Base-by-base conservation (phyloP, 495 filamentous ascomycete genomes). In the Viridothelium virens region DNA sequence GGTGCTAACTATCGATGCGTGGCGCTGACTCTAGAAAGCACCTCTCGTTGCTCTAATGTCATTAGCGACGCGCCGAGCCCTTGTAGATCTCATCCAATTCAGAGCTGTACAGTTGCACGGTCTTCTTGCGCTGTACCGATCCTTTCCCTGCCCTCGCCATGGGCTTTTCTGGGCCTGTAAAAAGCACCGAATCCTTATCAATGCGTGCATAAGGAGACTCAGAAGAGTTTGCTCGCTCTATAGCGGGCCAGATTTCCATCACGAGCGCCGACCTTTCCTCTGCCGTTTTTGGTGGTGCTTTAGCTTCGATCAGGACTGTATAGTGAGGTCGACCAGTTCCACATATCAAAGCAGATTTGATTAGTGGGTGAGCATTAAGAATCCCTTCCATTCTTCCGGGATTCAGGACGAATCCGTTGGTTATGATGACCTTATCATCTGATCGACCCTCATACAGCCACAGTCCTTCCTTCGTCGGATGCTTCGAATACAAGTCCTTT, bases 381-480 rank as follows among this genome's bases (percentile, higher is more conserved):
- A 36, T 59, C 3, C 53, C 53, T 14, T 59, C 53, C 25, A 59
- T 59, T 5, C 31, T 36, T 1, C 53, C 6, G 10, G 53, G 53
- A 18, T 59, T 33, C 3, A 59, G n/a, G 3, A 34, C 36, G 25
- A 34, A 9, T 9, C 53, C 53, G 1, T 9, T 36, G 25, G n/a
- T 34, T 9, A 36, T 33, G 18, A 59, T 18, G 53, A 59, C 31
- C 11, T 9, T 34, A 14, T 59, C 53, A 18, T 59, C 53, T 3
- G 53, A 3, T 4, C 53, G 31, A 6, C 53, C 53, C 18, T 59
- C 53, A 31, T 59, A 59, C 7, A 59, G 31, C 53, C 53, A 59
- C 7, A 59, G 53, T 3, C 53, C 53, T 59, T 59, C 53, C 53
- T 59, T 59, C 25, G 53, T 59, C 0, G 53, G 53, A 59, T 59